These are phyloP conservation scores for Entomortierella chlamydospora DNA, from an alignment of 192 early-diverging fungal species.

Conservation along the genomic window DNA sequence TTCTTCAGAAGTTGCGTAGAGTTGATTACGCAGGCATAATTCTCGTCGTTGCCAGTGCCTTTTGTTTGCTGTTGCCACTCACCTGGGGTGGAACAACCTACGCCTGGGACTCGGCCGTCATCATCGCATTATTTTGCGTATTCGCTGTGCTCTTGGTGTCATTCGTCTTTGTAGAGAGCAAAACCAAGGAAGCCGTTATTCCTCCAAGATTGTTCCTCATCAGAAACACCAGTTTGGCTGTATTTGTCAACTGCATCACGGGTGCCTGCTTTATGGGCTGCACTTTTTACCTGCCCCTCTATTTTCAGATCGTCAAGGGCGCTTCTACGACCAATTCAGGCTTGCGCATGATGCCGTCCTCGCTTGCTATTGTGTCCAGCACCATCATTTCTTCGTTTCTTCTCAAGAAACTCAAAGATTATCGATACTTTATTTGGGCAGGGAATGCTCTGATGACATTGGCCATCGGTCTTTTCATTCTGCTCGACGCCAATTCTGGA, in stretches of 20 bases:
- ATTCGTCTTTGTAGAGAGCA: conserved; percentile 67
- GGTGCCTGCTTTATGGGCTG: conserved; percentile 68
- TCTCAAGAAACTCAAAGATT: conserved; percentile 63
- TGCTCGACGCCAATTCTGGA: conserved; percentile 63
- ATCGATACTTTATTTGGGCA: conserved; percentile 65
- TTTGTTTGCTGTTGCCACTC: conserved; percentile 73
- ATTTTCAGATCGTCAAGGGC: conserved; percentile 83
- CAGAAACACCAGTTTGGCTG: conserved; percentile 66
- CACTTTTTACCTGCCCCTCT: conserved; percentile 80
- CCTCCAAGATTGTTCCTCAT: conserved; percentile 68
- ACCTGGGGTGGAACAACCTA: conserved; percentile 77
- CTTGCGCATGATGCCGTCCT: conserved; percentile 75
- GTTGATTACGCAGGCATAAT: conserved; percentile 74
- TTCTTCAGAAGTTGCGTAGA: conserved; percentile 68
- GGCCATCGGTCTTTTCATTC: conserved; percentile 71
- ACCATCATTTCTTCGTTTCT: conserved; percentile 66
- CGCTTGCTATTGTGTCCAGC: conserved; percentile 72
- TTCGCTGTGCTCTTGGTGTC: conserved; percentile 57
- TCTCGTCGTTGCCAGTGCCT: conserved; percentile 55
- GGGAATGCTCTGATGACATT: conserved; percentile 72
- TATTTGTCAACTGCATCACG: conserved; percentile 64
- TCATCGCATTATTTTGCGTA: conserved; percentile 68
- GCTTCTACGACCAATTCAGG: conserved; percentile 79
- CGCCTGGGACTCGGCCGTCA: conserved; percentile 71
- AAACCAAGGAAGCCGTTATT: conserved; percentile 79